phyloP scores from a whole-genome alignment of 2,329 filamentous ascomycete genomes.

The Verticillium dahliae region DNA sequence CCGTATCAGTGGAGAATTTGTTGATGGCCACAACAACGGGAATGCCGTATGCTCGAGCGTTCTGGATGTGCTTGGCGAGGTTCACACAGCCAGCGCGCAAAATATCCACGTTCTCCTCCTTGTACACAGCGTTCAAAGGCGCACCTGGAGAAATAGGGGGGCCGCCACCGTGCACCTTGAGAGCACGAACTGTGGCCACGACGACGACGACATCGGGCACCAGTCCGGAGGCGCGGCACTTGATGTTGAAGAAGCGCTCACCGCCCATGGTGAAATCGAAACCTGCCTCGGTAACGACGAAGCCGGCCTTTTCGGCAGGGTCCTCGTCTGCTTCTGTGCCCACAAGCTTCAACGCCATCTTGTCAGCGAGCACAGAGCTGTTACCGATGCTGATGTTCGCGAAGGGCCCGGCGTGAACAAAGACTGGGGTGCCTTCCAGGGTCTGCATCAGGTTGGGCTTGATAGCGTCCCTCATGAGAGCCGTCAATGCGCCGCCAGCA shows the following conservation, averaged over 20 bases:
- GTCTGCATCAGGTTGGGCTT: slow-evolving; percentile 99
- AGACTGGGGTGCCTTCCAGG: slow-evolving; percentile 91
- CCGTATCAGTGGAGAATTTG: slow-evolving; percentile 89
- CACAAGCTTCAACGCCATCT: slow-evolving; percentile 89
- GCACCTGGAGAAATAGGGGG: slow-evolving; percentile 89
- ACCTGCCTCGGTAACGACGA: slow-evolving; percentile 92
- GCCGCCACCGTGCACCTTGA: slow-evolving; percentile 95
- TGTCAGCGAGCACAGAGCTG: slow-evolving; percentile 90
- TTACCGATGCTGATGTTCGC: slow-evolving; percentile 98
- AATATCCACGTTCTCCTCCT: slow-evolving; percentile 87
- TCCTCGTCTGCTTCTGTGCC: slow-evolving; percentile 92
- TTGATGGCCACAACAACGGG: slow-evolving; percentile 97
- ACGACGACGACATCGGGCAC: slow-evolving; percentile 90
- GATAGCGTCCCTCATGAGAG: slow-evolving; percentile 95
- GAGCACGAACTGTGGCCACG: slow-evolving; percentile 87
- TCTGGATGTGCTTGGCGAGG: slow-evolving; percentile 88
- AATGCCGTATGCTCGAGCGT: slow-evolving; percentile 82
- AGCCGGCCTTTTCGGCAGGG: slow-evolving; percentile 74
- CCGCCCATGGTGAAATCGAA: slow-evolving; percentile 99
- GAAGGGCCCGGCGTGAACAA: slow-evolving; percentile 95
- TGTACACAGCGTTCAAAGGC: slow-evolving; percentile 80
- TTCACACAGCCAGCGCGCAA: slow-evolving; percentile 89
- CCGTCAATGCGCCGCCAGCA: slow-evolving; percentile 83
- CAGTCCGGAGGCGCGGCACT: slow-evolving; percentile 90
- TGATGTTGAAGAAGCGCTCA: slow-evolving; percentile 99